Percentiles rank a stretch among this genome's conserved stretches.
Evolutionary conservation across 176 grass and related monocot genomes (phyloP).

Genomic region (Guadua angustifolia): DNA sequence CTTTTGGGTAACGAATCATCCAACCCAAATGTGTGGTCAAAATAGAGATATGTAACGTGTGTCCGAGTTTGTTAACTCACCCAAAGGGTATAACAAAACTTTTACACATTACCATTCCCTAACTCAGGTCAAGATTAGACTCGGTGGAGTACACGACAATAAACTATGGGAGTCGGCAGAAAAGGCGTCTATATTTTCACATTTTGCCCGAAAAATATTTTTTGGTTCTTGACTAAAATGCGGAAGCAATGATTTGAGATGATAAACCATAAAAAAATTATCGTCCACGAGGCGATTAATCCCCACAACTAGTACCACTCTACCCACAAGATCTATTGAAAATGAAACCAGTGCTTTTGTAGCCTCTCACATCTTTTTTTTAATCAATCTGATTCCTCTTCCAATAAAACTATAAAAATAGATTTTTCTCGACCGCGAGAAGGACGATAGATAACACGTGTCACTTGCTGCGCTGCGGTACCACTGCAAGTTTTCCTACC

Average conservation of each 20-base stretch:
- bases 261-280: neutral
- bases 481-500: too few relatives aligned
- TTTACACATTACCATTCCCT: neutral
- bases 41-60: too few relatives aligned
- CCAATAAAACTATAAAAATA: too few relatives aligned
- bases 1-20: too few relatives aligned
- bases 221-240: neutral
- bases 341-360: too few relatives aligned
- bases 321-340: too few relatives aligned
- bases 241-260: slow-evolving; percentile 3
- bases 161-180: neutral
- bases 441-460: too few relatives aligned
- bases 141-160: neutral
- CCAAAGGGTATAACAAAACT: neutral
- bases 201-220: neutral
- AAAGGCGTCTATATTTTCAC: neutral
- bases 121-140: neutral
- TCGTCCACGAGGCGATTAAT: slow-evolving; percentile 6
- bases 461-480: too few relatives aligned
- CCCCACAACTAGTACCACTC: neutral
- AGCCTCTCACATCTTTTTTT: too few relatives aligned
- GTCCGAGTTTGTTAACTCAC: neutral
- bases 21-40: too few relatives aligned
- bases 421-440: too few relatives aligned
- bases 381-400: too few relatives aligned